phyloP scores from a whole-genome alignment of 257 asterid species.

The Rehmannia glutinosa region DNA sequence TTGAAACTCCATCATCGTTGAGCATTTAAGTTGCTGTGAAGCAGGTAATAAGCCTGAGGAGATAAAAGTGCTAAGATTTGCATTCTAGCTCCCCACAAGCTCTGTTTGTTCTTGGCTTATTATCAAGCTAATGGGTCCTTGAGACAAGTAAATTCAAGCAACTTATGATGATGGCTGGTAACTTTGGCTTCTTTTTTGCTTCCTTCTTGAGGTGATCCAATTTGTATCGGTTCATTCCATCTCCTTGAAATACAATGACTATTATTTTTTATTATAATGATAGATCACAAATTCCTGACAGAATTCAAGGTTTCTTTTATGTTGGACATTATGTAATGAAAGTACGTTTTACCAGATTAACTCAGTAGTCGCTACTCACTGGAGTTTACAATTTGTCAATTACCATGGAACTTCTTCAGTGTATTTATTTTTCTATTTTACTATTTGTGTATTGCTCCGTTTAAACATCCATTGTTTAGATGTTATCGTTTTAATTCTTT shows the following conservation, averaged over 20 bases:
- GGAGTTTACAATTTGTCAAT: too few relatives aligned
- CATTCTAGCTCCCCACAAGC: background rate
- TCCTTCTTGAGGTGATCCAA: conserved; percentile 18
- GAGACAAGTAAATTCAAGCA: conserved; percentile 3
- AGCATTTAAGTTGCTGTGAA: background rate
- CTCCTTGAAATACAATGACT: conserved; percentile 11
- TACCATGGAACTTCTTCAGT: too few relatives aligned
- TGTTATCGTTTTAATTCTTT: too few relatives aligned
- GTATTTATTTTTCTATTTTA: too few relatives aligned
- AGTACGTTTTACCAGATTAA: background rate
- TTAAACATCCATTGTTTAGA: too few relatives aligned
- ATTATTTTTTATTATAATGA: conserved; percentile 4
- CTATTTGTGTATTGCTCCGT: too few relatives aligned
- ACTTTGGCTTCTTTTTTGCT: conserved; percentile 10
- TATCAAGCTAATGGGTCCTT: background rate
- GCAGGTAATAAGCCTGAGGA: background rate
- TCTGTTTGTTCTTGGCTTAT: background rate
- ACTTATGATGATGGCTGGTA: conserved; percentile 12
- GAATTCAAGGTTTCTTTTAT: background rate
- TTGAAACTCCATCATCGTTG: background rate
- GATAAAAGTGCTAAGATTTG: background rate
- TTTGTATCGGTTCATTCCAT: conserved; percentile 18
- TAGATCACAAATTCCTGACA: background rate
- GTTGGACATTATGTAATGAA: conserved; percentile 5
- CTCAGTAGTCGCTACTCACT: too few relatives aligned